Evolutionary conservation across 371 early-diverging fungal genomes (phyloP).

Genomic region (Hamiltosporidium tvaerminnensis): DNA sequence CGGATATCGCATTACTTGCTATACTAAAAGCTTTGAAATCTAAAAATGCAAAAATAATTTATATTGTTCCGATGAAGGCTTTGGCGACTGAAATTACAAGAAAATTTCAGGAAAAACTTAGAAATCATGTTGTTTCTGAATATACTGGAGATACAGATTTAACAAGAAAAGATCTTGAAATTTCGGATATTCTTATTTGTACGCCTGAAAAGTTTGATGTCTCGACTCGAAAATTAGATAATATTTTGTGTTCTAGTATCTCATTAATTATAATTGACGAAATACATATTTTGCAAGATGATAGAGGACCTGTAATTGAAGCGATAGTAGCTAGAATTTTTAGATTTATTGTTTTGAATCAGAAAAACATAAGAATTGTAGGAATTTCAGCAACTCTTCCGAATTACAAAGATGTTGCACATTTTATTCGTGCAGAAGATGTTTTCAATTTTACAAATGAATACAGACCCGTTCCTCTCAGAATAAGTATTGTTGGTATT

Average conservation of each 20-base stretch:
- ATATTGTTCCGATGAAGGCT: slow-evolving; percentile 98
- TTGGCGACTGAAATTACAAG: slow-evolving; percentile 87
- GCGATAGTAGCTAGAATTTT: slow-evolving; percentile 76
- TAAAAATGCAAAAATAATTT: slow-evolving; percentile 76
- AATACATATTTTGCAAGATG: slow-evolving; percentile 92
- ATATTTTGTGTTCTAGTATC: slow-evolving; percentile 57
- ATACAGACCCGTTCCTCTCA: slow-evolving; percentile 51
- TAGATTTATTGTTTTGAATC: slow-evolving; percentile 69
- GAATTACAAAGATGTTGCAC: slow-evolving; percentile 84
- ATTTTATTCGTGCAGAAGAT: slow-evolving; percentile 72
- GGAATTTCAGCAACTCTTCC: slow-evolving; percentile 95
- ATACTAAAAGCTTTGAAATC: slow-evolving; percentile 68
- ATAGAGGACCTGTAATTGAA: slow-evolving; percentile 92
- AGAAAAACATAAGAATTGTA: slow-evolving; percentile 73
- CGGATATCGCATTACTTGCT: slow-evolving; percentile 77
- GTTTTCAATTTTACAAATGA: slow-evolving; percentile 73
- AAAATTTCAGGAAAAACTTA: slow-evolving; percentile 65
- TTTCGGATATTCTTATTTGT: slow-evolving; percentile 85
- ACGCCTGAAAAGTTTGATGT: slow-evolving; percentile 99
- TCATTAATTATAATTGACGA: slow-evolving; percentile 92
- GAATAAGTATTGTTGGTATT: slow-evolving; percentile 41
- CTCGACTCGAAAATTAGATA: slow-evolving; percentile 75
- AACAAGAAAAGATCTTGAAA: slow-evolving; percentile 73
- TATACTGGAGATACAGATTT: slow-evolving; percentile 93
- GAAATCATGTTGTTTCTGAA: slow-evolving; percentile 69